phyloP scores from a whole-genome alignment of 2,329 filamentous ascomycete genomes.

The Fusarium nygamai region DNA sequence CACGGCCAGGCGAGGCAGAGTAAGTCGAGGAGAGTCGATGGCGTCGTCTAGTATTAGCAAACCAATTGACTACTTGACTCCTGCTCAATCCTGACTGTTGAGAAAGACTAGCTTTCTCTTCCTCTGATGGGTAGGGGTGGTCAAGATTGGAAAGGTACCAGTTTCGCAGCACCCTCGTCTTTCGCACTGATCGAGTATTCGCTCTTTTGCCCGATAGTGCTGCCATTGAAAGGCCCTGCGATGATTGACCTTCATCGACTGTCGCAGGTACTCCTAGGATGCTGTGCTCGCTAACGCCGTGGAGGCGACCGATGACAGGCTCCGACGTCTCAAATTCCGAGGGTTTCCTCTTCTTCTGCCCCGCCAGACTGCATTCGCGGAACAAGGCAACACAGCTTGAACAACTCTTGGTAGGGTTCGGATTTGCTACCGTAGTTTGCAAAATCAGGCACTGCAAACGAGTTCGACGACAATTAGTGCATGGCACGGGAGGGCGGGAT shows the following conservation, averaged over 20 bases:
- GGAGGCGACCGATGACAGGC: conserved; percentile 59
- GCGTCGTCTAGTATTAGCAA: conserved; percentile 60
- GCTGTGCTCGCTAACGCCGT: conserved; percentile 57
- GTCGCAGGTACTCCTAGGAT: conserved; percentile 15
- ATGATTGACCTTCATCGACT: conserved; percentile 12
- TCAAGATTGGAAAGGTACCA: conserved; percentile 59
- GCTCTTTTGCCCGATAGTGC: conserved; percentile 44
- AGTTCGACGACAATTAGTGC: conserved; percentile 55
- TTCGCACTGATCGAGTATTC: conserved; percentile 55
- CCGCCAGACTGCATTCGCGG: conserved; percentile 59
- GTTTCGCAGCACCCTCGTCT: conserved; percentile 55
- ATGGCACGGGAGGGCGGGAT: conserved; percentile 54
- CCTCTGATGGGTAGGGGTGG: conserved; percentile 59
- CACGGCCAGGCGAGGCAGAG: conserved; percentile 41
- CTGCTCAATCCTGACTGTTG: conserved; percentile 56
- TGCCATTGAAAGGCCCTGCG: conserved; percentile 8
- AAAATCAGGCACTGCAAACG: conserved; percentile 60
- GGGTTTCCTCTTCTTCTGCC: conserved; percentile 55
- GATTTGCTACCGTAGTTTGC: conserved; percentile 57
- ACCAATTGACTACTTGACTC: conserved; percentile 60
- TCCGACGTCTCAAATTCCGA: conserved; percentile 57
- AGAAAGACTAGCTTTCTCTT: conserved; percentile 54
- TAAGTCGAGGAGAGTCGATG: conserved; percentile 49
- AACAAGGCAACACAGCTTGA: conserved; percentile 62
- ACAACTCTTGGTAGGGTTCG: conserved; percentile 59